Percentiles rank a stretch among this genome's conserved stretches.
Evolutionary conservation across 2,329 filamentous ascomycete genomes (phyloP).

Genomic region (Aschersonia sp.): DNA sequence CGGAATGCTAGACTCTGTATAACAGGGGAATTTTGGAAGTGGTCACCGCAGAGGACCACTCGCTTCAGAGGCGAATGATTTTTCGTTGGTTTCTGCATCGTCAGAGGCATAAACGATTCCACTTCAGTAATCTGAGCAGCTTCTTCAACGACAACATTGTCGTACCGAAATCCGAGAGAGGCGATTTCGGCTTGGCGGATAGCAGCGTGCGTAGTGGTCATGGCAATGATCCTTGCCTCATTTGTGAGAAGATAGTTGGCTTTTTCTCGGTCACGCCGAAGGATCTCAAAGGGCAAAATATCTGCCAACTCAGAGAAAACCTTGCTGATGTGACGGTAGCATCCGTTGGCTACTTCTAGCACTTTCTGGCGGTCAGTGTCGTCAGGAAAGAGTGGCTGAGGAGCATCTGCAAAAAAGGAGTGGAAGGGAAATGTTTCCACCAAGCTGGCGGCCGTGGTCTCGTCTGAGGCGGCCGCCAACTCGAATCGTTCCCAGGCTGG

Average conservation of each 20-base stretch:
- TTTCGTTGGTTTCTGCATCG: constrained; percentile 69
- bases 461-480: constrained; percentile 35
- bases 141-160: constrained; percentile 97
- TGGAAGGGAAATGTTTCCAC: constrained; percentile 74
- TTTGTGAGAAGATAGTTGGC: constrained; percentile 91
- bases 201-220: constrained; percentile 96
- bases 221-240: constrained; percentile 93
- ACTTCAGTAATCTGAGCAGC: constrained; percentile 96
- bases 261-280: constrained; percentile 79
- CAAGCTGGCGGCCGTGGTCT: constrained; percentile 45
- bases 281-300: constrained; percentile 86
- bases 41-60: constrained; percentile 85
- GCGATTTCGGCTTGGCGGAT: constrained; percentile 88
- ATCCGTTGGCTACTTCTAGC: constrained; percentile 67
- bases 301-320: constrained; percentile 89
- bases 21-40: constrained; percentile 91
- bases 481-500: constrained; percentile 83
- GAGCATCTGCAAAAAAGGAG: constrained; percentile 71
- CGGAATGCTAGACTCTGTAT: constrained; percentile 90
- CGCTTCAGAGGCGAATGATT: constrained; percentile 67
- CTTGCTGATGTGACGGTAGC: constrained; percentile 75
- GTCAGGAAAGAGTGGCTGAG: constrained; percentile 67
- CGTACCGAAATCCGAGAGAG: constrained; percentile 85
- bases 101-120: constrained; percentile 88
- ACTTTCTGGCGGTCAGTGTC: constrained; percentile 50